phyloP scores from a whole-genome alignment of 306 rosid genomes.

The Herpetospermum pedunculosum region DNA sequence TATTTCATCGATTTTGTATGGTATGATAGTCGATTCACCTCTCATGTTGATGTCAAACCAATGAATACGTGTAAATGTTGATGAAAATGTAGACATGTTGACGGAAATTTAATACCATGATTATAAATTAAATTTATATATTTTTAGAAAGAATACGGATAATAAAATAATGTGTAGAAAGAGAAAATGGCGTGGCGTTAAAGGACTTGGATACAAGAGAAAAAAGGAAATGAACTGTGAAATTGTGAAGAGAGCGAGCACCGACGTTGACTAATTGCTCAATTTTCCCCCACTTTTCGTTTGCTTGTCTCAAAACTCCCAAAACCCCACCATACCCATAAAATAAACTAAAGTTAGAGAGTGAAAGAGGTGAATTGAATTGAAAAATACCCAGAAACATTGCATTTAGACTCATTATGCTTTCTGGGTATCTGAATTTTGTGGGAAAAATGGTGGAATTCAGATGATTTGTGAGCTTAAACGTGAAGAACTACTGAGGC shows the following conservation, averaged over 20 bases:
- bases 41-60: no score
- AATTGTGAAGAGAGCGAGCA: not conserved
- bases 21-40: no score
- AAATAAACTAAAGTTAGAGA: not conserved
- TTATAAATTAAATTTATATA: not conserved
- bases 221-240: not conserved
- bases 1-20: no score
- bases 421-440: not conserved
- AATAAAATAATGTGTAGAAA: not conserved
- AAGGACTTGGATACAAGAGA: conserved; percentile 1
- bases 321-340: not conserved
- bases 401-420: not conserved
- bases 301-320: not conserved
- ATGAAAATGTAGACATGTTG: no score
- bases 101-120: no score
- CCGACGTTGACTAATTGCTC: conserved; percentile 9
- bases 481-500: not conserved
- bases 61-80: no score
- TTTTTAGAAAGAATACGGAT: not conserved
- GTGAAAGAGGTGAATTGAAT: not conserved
- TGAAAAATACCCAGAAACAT: not conserved
- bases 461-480: not conserved
- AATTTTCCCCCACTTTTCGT: conserved; percentile 1
- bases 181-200: not conserved
- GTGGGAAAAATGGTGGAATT: not conserved